phyloP scores from a whole-genome alignment of 805 yeast genomes.

The Kodamaea kakaduensis region DNA sequence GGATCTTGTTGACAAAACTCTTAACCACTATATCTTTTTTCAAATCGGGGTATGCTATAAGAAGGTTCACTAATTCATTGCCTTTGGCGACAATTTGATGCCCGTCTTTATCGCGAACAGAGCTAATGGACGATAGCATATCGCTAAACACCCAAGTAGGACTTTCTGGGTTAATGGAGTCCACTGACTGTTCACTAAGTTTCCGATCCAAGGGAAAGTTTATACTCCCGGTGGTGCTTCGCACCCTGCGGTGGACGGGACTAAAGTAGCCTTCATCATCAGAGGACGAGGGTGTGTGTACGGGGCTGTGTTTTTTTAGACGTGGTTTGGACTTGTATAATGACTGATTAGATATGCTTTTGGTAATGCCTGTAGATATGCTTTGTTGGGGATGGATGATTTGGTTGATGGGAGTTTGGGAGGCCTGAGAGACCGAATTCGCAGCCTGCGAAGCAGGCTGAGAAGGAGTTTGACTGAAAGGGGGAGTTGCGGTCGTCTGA shows the following conservation, averaged over 20 bases:
- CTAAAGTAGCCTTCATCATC: conserved; percentile 2
- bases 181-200: background rate
- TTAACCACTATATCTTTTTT: conserved; percentile 61
- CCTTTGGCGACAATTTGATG: conserved; percentile 53
- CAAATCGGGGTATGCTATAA: conserved; percentile 55
- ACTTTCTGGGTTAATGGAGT: conserved; percentile 9
- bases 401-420: too few species aligned
- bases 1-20: conserved; percentile 55
- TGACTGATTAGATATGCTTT: too few species aligned
- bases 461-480: too few species aligned
- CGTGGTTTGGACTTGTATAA: conserved; percentile 6
- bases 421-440: too few species aligned
- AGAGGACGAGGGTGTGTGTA: background rate
- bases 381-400: too few species aligned
- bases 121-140: conserved; percentile 52
- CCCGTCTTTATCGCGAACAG: conserved; percentile 46
- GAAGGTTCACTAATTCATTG: conserved; percentile 57
- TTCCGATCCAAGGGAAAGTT: background rate
- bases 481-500: too few species aligned
- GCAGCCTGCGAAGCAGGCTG: too few species aligned
- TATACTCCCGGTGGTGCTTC: conserved; percentile 11
- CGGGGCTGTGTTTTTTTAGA: background rate
- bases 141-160: conserved; percentile 62
- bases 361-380: too few species aligned
- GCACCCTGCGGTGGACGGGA: conserved; percentile 2